phyloP scores from a whole-genome alignment of 2,329 filamentous ascomycete species.

The Hypoxylon sp. region DNA sequence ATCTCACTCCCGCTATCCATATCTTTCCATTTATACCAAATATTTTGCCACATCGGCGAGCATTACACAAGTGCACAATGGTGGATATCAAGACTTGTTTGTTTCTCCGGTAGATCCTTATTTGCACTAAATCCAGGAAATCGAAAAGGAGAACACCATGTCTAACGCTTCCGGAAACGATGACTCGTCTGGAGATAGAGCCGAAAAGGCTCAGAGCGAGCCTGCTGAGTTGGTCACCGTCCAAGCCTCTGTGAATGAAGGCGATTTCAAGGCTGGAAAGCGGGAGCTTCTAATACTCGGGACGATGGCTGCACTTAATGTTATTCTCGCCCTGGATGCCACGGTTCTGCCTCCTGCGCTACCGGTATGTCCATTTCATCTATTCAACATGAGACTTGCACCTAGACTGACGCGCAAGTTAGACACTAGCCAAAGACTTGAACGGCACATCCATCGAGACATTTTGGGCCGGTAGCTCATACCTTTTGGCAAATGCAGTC shows the following conservation, averaged over 20 bases:
- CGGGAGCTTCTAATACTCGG: neutral
- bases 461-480: neutral
- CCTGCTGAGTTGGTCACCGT: neutral
- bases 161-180: neutral
- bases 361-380: neutral
- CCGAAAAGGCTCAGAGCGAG: neutral
- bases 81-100: neutral
- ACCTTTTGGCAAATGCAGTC: neutral
- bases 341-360: neutral
- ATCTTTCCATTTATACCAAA: neutral
- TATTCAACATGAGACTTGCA: neutral
- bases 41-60: neutral
- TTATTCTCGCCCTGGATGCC: neutral
- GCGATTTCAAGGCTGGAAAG: neutral
- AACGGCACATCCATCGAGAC: constrained; percentile 1
- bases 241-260: neutral
- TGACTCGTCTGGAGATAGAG: neutral
- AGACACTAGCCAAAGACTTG: neutral
- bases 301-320: neutral
- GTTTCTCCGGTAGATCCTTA: neutral
- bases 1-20: neutral
- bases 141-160: neutral
- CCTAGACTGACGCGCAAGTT: neutral
- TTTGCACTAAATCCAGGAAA: neutral
- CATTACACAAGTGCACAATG: neutral